Conservation (phyloP, 192 early-diverging fungal genomes). For the Geosiphon pyriformis region DNA sequence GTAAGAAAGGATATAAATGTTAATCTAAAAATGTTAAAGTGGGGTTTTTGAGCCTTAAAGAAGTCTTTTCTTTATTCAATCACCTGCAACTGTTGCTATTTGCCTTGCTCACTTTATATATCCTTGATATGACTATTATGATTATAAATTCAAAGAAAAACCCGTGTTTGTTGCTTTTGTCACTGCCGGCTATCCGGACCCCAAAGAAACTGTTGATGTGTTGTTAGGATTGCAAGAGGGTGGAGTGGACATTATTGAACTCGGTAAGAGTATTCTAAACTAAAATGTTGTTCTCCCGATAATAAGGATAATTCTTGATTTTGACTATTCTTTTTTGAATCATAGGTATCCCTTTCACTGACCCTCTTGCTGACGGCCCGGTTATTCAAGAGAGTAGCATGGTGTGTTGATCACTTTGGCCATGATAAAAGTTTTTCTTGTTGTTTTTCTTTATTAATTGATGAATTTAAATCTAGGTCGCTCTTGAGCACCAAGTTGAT, state of each 20-base stretch:
- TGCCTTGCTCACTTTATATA: too few species aligned
- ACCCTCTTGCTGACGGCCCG: slow-evolving; percentile 95
- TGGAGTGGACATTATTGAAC: slow-evolving; percentile 92
- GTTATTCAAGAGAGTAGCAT: slow-evolving; percentile 90
- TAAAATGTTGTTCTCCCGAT: too few species aligned
- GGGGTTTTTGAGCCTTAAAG: too few species aligned
- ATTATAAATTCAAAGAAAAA: slow-evolving; percentile 50
- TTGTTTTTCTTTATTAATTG: too few species aligned
- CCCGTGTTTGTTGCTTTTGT: slow-evolving; percentile 91
- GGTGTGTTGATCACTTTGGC: slow-evolving; percentile 16
- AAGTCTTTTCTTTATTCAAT: too few species aligned
- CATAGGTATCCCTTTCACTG: slow-evolving; percentile 89
- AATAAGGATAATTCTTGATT: too few species aligned
- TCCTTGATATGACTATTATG: too few species aligned
- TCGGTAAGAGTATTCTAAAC: slow-evolving; percentile 75
- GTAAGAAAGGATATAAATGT: too few species aligned
- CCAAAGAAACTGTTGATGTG: slow-evolving; percentile 73
- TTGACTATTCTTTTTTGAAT: too few species aligned
- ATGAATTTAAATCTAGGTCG: slow-evolving; percentile 47
- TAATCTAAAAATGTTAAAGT: too few species aligned
- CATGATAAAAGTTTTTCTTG: too few species aligned
- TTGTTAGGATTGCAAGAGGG: slow-evolving; percentile 85
- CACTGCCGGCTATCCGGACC: slow-evolving; percentile 87
- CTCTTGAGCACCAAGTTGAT: slow-evolving; percentile 75
- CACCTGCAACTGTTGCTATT: too few species aligned